Evolutionary conservation across 305 asterid species (phyloP).

Genomic region (Rubia balearica): DNA sequence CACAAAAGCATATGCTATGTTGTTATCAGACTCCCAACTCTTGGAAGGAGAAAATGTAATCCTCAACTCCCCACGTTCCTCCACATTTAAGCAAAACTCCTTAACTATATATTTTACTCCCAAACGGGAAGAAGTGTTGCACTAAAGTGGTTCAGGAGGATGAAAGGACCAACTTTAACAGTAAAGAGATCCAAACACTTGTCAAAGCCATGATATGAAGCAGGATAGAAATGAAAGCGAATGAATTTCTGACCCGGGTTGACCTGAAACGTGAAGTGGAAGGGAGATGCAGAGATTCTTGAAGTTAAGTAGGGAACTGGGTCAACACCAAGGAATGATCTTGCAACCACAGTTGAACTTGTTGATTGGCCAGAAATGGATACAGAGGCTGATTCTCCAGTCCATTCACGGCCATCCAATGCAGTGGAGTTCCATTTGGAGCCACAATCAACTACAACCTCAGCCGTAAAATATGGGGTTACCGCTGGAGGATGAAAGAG

Average conservation of each 20-base stretch:
- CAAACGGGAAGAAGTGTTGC: slow-evolving; percentile 22
- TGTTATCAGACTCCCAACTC: slow-evolving; percentile 13
- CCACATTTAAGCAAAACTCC: slow-evolving; percentile 43
- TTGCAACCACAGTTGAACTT: slow-evolving; percentile 3
- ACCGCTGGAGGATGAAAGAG: neutral
- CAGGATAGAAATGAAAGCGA: slow-evolving; percentile 46
- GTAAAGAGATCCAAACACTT: slow-evolving; percentile 35
- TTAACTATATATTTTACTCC: slow-evolving; percentile 31
- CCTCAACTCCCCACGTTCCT: slow-evolving; percentile 22
- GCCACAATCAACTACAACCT: slow-evolving; percentile 37
- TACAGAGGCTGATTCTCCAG: slow-evolving; percentile 19
- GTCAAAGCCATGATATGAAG: slow-evolving; percentile 25
- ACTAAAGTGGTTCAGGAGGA: slow-evolving; percentile 44
- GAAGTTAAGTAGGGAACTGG: slow-evolving; percentile 40
- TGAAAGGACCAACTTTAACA: slow-evolving; percentile 43
- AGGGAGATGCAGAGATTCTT: slow-evolving; percentile 31
- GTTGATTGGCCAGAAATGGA: slow-evolving; percentile 19
- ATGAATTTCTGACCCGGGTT: slow-evolving; percentile 45
- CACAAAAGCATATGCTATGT: slow-evolving; percentile 40
- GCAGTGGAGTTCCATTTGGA: slow-evolving; percentile 23
- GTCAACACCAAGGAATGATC: slow-evolving; percentile 10
- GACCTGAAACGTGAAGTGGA: slow-evolving; percentile 34
- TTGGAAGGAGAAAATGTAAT: slow-evolving; percentile 45
- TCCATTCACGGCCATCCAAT: slow-evolving; percentile 27
- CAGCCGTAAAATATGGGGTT: neutral